These are phyloP conservation scores for Castanea crenata DNA, from an alignment of 306 rosid species.

Conservation along the genomic window DNA sequence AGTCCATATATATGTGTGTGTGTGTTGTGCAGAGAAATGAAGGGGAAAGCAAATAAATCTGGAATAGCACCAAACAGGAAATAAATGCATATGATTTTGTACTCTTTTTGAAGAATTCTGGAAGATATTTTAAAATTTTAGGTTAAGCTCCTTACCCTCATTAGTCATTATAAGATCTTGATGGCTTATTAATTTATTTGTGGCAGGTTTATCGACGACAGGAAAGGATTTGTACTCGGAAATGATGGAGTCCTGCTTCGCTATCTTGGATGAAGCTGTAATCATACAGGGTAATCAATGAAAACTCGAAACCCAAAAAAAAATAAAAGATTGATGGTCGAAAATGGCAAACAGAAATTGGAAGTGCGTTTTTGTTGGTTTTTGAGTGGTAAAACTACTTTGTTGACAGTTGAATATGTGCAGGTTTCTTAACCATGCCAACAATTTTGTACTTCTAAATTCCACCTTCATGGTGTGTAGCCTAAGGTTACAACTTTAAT, in stretches of 20 bases:
- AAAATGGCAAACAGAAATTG: background rate
- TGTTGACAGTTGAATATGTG: background rate
- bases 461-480: background rate
- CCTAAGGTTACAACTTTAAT: no score
- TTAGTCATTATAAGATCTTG: constrained; percentile 4
- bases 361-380: background rate
- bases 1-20: background rate
- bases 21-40: background rate
- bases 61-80: constrained; percentile 8
- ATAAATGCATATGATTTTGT: background rate
- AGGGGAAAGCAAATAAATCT: background rate
- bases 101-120: constrained; percentile 1
- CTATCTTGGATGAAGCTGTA: constrained; percentile 69
- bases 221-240: constrained; percentile 88
- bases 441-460: constrained; percentile 36
- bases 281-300: background rate
- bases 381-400: background rate
- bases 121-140: background rate
- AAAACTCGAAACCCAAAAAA: no score
- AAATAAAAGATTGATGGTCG: background rate
- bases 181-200: constrained; percentile 5
- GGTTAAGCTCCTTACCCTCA: constrained; percentile 2
- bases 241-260: constrained; percentile 95
- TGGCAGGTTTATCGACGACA: constrained; percentile 79
- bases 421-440: constrained; percentile 28